A percentile compares a stretch with the other conserved stretches of the same genome.
phyloP scores from a whole-genome alignment of 371 early-diverging fungal genomes.

The Actinomortierella ambigua region DNA sequence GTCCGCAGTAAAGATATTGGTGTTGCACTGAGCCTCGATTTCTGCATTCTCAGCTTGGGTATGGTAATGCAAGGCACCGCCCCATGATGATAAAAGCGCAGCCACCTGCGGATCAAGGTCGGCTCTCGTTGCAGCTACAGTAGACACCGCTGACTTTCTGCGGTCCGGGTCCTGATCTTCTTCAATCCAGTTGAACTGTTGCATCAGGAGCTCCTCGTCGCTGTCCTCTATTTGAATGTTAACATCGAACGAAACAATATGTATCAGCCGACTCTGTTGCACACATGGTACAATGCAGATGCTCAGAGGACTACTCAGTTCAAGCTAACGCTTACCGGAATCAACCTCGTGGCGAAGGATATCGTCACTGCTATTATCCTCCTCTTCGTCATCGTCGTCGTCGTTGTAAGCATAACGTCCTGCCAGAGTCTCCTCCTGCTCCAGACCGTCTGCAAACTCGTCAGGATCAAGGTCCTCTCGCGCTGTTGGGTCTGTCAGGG shows the following conservation, averaged over 20 bases:
- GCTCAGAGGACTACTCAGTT: too few species aligned
- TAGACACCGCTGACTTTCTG: too few species aligned
- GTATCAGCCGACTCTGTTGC: conserved; percentile 1
- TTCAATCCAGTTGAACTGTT: conserved; percentile 43
- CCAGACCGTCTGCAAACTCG: conserved; percentile 5
- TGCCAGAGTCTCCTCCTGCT: conserved; percentile 7
- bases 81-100: too few species aligned
- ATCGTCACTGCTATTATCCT: conserved; percentile 31
- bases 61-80: too few species aligned
- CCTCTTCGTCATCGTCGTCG: conserved; percentile 3
- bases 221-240: conserved; percentile 24
- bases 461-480: not conserved
- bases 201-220: conserved; percentile 41
- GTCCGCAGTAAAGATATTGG: too few species aligned
- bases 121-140: too few species aligned
- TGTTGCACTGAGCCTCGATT: too few species aligned
- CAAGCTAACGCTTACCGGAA: conserved; percentile 15
- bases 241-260: not conserved
- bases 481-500: conserved; percentile 15
- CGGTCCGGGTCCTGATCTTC: conserved; percentile 23
- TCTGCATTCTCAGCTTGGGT: too few species aligned
- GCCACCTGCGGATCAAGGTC: too few species aligned
- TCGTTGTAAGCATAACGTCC: not conserved
- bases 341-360: conserved; percentile 23
- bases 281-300: not conserved